Evolutionary conservation across 495 filamentous ascomycete genomes (phyloP).

Genomic region (Xylaria grammica): DNA sequence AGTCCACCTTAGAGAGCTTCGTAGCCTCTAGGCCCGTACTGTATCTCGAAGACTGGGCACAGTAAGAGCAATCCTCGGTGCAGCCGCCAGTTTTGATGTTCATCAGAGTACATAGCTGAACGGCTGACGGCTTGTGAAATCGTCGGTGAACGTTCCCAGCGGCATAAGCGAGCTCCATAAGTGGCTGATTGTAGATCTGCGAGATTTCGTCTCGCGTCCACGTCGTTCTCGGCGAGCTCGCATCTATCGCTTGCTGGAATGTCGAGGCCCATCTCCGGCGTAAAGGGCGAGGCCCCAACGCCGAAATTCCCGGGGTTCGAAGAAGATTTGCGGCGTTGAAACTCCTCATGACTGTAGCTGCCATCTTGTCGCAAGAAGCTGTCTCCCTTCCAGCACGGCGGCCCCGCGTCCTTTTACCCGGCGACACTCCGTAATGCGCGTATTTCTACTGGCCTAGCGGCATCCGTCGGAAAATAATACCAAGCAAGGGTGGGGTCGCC

Average conservation of each 20-base stretch:
- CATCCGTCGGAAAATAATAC: not conserved
- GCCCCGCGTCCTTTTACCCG: not conserved
- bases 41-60: conserved; percentile 83
- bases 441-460: conserved; percentile 9
- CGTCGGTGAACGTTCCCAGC: conserved; percentile 78
- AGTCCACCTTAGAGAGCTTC: conserved; percentile 75
- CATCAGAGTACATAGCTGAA: conserved; percentile 91
- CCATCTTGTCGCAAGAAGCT: not conserved
- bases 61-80: conserved; percentile 87
- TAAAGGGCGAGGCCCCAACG: not conserved
- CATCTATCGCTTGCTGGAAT: not conserved
- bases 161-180: conserved; percentile 76
- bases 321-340: not conserved
- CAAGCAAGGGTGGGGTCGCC: conserved; percentile 55
- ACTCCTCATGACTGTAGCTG: conserved; percentile 7
- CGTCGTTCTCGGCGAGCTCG: conserved; percentile 58
- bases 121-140: conserved; percentile 77
- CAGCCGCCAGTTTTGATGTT: conserved; percentile 93
- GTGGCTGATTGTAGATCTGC: conserved; percentile 75
- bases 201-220: conserved; percentile 81
- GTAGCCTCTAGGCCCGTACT: conserved; percentile 81
- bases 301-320: not conserved
- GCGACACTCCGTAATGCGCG: conserved; percentile 2
- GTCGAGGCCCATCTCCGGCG: conserved; percentile 7
- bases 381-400: not conserved